Conservation (phyloP, 805 yeast species). For the Cyberlindnera amylophila region DNA sequence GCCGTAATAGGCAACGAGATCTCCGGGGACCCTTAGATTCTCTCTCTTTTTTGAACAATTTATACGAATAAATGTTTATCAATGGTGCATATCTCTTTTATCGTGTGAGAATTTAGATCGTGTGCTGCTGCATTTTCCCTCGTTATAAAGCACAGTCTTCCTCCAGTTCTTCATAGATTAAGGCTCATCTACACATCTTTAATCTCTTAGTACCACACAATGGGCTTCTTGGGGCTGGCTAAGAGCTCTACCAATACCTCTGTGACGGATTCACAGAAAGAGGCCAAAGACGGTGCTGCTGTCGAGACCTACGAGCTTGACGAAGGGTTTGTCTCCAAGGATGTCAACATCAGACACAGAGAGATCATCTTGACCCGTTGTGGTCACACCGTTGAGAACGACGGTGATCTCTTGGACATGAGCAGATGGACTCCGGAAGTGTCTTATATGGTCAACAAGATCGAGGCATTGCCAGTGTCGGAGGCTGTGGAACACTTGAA, state of each 20-base stretch:
- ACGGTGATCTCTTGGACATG: slow-evolving; percentile 17
- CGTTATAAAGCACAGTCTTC: neutral
- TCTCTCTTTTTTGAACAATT: too few relatives aligned
- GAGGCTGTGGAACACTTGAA: slow-evolving; percentile 26
- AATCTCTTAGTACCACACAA: neutral
- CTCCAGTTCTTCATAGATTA: too few relatives aligned
- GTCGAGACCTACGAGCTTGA: slow-evolving; percentile 10
- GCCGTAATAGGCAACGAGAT: neutral
- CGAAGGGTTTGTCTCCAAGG: slow-evolving; percentile 8
- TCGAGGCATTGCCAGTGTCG: slow-evolving; percentile 28
- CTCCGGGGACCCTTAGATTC: neutral
- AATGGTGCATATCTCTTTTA: too few relatives aligned
- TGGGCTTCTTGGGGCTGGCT: neutral
- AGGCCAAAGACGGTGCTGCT: slow-evolving; percentile 1
- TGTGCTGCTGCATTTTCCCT: too few relatives aligned
- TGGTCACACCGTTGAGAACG: slow-evolving; percentile 15
- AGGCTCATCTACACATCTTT: neutral
- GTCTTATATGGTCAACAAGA: slow-evolving; percentile 36
- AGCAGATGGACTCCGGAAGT: slow-evolving; percentile 17
- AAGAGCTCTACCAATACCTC: slow-evolving; percentile 9
- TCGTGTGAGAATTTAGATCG: too few relatives aligned
- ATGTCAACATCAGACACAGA: slow-evolving; percentile 12
- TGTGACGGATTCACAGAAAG: neutral
- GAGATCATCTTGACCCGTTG: slow-evolving; percentile 11
- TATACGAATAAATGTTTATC: too few relatives aligned